A percentile compares a stretch with the other conserved stretches of the same genome.
Conservation (phyloP, 192 early-diverging fungal species). For the Coemansia sp. region DNA sequence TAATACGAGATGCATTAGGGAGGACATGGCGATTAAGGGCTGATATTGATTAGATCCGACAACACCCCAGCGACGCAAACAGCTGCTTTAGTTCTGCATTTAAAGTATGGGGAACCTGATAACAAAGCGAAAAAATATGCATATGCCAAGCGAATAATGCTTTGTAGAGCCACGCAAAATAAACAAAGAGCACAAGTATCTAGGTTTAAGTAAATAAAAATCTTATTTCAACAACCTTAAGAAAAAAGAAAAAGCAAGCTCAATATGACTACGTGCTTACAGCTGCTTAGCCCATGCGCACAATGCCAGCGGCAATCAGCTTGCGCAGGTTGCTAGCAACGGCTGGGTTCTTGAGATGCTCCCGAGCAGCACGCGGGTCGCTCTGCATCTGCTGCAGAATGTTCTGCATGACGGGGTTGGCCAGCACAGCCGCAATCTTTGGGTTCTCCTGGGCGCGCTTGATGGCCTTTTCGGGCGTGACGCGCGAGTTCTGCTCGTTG, state of each 20-base stretch:
- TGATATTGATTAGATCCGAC: too few relatives aligned
- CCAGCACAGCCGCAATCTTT: constrained; percentile 81
- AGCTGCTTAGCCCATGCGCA: constrained; percentile 61
- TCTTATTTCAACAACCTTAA: too few relatives aligned
- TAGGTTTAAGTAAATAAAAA: too few relatives aligned
- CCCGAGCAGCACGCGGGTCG: constrained; percentile 86
- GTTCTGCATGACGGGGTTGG: constrained; percentile 93
- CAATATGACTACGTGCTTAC: too few relatives aligned
- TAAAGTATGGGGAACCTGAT: neutral
- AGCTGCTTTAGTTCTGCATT: neutral
- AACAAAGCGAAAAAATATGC: too few relatives aligned
- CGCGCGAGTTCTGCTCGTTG: constrained; percentile 54
- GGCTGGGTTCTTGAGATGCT: constrained; percentile 94
- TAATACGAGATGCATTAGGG: too few relatives aligned
- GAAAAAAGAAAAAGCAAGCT: too few relatives aligned
- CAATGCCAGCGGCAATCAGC: constrained; percentile 84
- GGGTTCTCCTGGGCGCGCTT: constrained; percentile 89
- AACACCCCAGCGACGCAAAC: neutral
- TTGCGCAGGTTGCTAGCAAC: constrained; percentile 94
- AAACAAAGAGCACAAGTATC: too few relatives aligned
- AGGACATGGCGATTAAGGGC: too few relatives aligned
- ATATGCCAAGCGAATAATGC: too few relatives aligned
- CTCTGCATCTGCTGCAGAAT: constrained; percentile 97
- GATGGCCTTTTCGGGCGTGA: constrained; percentile 71
- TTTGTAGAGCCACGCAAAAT: too few relatives aligned